phyloP scores from a whole-genome alignment of 164 flowering plant species.

The Stephania japonica region DNA sequence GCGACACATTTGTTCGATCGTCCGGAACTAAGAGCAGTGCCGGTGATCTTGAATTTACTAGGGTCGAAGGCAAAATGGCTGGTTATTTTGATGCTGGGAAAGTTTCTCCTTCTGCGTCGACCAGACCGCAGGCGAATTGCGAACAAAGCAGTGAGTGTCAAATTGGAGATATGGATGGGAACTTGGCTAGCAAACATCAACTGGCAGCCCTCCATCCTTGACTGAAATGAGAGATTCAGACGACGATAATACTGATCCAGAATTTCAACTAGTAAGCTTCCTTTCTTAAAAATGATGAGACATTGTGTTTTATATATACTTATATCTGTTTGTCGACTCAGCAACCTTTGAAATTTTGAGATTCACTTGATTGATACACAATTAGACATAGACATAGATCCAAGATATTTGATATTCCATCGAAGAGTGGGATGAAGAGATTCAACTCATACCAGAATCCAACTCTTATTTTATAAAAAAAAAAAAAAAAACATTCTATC shows the following conservation, averaged over 20 bases:
- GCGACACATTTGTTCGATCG: not conserved
- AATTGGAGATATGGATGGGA: conserved; percentile 18
- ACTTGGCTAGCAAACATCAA: conserved; percentile 26
- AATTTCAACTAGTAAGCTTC: conserved; percentile 32
- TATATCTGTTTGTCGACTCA: too few relatives aligned
- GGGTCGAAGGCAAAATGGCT: too few relatives aligned
- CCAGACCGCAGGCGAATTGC: not conserved
- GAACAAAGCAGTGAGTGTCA: conserved; percentile 5
- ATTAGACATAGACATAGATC: too few relatives aligned
- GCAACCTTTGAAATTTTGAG: too few relatives aligned
- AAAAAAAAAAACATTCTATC: too few relatives aligned
- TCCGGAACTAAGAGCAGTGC: not conserved
- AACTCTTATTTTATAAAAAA: too few relatives aligned
- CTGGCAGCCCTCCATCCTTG: conserved; percentile 50
- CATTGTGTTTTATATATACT: too few relatives aligned
- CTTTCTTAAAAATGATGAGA: too few relatives aligned
- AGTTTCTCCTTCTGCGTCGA: not conserved
- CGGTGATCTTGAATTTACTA: not conserved
- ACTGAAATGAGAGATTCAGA: conserved; percentile 40
- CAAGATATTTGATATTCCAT: too few relatives aligned
- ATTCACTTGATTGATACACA: too few relatives aligned
- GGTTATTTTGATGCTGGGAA: not conserved
- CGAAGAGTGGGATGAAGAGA: too few relatives aligned
- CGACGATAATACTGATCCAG: conserved; percentile 31
- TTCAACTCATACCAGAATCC: too few relatives aligned